These are phyloP conservation scores for Russula vinacea DNA, from an alignment of 768 basidiomycete species.

Conservation along the genomic window DNA sequence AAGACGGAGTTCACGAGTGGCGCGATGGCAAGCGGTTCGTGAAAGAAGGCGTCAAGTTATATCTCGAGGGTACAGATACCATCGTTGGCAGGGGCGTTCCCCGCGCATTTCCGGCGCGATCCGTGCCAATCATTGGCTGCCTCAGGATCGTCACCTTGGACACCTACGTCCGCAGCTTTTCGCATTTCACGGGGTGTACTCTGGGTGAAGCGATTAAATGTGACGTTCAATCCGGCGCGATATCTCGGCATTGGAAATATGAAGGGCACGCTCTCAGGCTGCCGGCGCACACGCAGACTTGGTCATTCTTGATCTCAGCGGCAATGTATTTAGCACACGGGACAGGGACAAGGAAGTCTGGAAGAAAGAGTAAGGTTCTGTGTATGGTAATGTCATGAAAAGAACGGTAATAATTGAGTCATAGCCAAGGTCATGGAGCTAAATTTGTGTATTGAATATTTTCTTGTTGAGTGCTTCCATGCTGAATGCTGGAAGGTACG, in stretches of 20 bases:
- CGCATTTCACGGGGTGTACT: no score
- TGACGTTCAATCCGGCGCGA: no score
- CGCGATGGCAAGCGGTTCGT: slow-evolving; percentile 76
- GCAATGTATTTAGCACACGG: slow-evolving; percentile 69
- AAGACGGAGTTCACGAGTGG: slow-evolving; percentile 86
- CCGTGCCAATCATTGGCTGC: background rate
- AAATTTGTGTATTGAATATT: no score
- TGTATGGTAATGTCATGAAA: background rate
- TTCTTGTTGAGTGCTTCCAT: background rate
- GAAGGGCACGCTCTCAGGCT: no score
- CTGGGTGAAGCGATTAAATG: no score
- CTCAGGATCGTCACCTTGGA: no score
- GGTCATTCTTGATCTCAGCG: slow-evolving; percentile 66
- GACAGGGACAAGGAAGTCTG: slow-evolving; percentile 72
- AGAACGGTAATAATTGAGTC: background rate
- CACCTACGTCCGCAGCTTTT: no score
- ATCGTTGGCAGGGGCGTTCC: slow-evolving; percentile 73
- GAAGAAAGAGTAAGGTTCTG: no score
- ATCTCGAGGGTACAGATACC: slow-evolving; percentile 80
- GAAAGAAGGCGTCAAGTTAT: slow-evolving; percentile 77
- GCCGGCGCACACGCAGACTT: no score
- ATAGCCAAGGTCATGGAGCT: no score
- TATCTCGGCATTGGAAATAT: no score
- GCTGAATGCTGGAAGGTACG: no score
- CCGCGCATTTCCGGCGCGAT: slow-evolving; percentile 23